phyloP scores from a whole-genome alignment of 768 basidiomycete genomes.

The Rhizopogon rudus region DNA sequence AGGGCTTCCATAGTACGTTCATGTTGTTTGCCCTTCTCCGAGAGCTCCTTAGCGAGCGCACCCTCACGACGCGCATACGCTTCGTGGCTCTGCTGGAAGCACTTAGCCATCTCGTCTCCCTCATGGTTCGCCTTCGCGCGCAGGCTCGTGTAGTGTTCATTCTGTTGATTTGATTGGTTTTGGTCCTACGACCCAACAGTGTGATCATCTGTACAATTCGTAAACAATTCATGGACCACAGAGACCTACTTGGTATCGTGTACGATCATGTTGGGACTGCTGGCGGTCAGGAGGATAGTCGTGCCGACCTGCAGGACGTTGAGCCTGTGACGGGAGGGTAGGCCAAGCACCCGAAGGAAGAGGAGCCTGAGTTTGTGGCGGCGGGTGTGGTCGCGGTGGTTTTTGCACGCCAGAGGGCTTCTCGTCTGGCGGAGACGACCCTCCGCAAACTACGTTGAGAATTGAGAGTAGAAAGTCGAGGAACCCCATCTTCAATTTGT shows the following conservation, averaged over 20 bases:
- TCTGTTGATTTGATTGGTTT: slow-evolving; percentile 61
- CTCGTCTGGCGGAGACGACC: slow-evolving; percentile 10
- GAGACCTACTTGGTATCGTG: slow-evolving; percentile 13
- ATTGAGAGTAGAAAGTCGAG: slow-evolving; percentile 22
- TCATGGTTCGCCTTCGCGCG: slow-evolving; percentile 74
- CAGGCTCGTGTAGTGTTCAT: slow-evolving; percentile 64
- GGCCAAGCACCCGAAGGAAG: background rate
- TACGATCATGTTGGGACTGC: slow-evolving; percentile 13
- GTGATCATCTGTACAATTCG: background rate
- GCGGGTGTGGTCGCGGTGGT: background rate
- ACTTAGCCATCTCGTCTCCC: slow-evolving; percentile 72
- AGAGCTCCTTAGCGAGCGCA: slow-evolving; percentile 76
- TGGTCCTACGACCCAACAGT: slow-evolving; percentile 33
- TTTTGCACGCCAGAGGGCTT: background rate
- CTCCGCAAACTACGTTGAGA: slow-evolving; percentile 18
- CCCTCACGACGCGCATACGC: slow-evolving; percentile 74
- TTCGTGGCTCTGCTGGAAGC: slow-evolving; percentile 67
- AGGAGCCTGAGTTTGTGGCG: slow-evolving; percentile 5
- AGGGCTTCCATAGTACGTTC: slow-evolving; percentile 71
- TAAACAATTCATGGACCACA: background rate
- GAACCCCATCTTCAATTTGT: slow-evolving; percentile 12
- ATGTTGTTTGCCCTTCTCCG: slow-evolving; percentile 75
- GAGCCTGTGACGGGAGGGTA: background rate
- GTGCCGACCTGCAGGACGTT: background rate
- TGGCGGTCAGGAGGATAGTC: background rate